These are phyloP conservation scores for Globisporangium perplexum DNA, from an alignment of 352 stramenopile genomes.

Conservation along the genomic window DNA sequence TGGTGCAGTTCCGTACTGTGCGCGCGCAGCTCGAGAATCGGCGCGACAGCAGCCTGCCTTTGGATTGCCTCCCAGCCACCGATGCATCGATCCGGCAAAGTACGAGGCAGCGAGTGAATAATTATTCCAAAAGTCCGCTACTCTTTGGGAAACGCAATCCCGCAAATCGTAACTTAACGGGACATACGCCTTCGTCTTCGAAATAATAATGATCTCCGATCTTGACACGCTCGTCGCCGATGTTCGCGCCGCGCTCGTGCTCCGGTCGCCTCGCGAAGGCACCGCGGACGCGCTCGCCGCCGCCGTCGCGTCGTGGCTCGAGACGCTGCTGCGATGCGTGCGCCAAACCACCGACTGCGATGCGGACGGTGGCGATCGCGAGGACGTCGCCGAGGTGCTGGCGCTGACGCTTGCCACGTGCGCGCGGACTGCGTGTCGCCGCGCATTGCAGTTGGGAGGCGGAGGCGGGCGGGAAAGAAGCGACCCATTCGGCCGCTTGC, in stretches of 20 bases:
- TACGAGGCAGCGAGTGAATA: too few species aligned
- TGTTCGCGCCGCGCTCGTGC: neutral
- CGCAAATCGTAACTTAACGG: too few species aligned
- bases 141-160: too few species aligned
- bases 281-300: neutral
- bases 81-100: too few species aligned
- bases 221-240: conserved; percentile 3
- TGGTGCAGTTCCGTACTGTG: conserved; percentile 86
- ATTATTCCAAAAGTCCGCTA: too few species aligned
- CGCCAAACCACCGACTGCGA: neutral
- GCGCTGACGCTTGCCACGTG: conserved; percentile 4
- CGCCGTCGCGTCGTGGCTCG: neutral
- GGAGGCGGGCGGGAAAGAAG: neutral
- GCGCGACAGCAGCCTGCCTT: neutral
- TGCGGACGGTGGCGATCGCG: neutral
- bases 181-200: too few species aligned
- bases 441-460: neutral
- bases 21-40: conserved; percentile 7
- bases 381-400: conserved; percentile 9
- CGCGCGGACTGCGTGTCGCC: neutral
- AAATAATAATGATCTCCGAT: too few species aligned
- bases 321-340: neutral
- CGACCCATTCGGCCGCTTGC: neutral
- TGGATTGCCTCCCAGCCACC: neutral
- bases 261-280: neutral